phyloP scores from a whole-genome alignment of 345 rosid genomes.

The Luvunga scandens region DNA sequence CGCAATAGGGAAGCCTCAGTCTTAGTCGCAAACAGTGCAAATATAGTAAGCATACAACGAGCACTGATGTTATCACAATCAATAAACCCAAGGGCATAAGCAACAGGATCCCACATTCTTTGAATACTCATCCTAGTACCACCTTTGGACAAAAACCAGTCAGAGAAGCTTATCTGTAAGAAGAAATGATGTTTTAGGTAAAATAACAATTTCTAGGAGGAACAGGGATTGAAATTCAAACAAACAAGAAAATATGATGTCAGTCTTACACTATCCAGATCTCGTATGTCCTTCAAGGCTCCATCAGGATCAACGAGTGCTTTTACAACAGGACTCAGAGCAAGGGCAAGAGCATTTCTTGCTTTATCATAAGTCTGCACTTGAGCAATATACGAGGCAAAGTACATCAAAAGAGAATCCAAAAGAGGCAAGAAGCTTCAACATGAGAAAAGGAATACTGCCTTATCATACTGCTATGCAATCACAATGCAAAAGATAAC shows the following conservation, averaged over 20 bases:
- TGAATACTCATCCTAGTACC: conserved; percentile 85
- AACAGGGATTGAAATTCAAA: neutral
- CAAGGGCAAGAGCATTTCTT: conserved; percentile 92
- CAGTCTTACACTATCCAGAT: conserved; percentile 74
- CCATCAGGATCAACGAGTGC: conserved; percentile 90
- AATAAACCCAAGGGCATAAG: conserved; percentile 97
- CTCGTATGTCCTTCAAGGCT: conserved; percentile 84
- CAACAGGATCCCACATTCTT: conserved; percentile 99
- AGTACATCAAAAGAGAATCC: conserved; percentile 11
- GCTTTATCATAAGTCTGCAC: conserved; percentile 86
- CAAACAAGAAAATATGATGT: conserved; percentile 5
- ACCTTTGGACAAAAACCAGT: conserved; percentile 97
- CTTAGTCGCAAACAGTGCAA: conserved; percentile 95
- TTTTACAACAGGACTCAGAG: conserved; percentile 89
- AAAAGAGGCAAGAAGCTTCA: neutral
- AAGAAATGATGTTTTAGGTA: conserved; percentile 9
- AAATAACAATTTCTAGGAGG: neutral
- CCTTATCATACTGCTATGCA: neutral
- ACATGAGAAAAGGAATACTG: neutral
- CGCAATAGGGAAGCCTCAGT: conserved; percentile 98
- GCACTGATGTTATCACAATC: conserved; percentile 99
- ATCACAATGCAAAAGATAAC: neutral
- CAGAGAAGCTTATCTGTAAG: conserved; percentile 92
- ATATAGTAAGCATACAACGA: conserved; percentile 98
- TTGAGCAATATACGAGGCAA: conserved; percentile 9